A percentile compares a stretch with the other conserved stretches of the same genome.
These are phyloP conservation scores for Conticribra weissflogii DNA, from an alignment of 108 stramenopile genomes.

Conservation along the genomic window DNA sequence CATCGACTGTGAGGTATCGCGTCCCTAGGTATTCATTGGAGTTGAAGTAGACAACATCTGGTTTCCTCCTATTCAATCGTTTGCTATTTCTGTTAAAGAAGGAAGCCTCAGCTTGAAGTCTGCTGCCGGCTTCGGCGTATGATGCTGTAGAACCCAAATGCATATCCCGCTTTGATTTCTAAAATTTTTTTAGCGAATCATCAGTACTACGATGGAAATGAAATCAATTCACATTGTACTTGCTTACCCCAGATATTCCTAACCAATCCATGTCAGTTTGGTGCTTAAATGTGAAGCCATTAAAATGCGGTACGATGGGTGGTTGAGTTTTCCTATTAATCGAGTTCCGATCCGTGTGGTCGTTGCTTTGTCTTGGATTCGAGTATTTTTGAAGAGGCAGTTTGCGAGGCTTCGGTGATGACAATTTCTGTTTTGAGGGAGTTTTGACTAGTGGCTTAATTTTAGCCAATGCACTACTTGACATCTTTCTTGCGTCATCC, in stretches of 20 bases:
- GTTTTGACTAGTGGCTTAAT: background rate
- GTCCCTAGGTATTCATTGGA: constrained; percentile 73
- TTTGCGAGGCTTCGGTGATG: constrained; percentile 1
- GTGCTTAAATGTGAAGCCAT: constrained; percentile 56
- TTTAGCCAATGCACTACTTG: constrained; percentile 24
- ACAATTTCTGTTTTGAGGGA: constrained; percentile 2
- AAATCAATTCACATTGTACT: constrained; percentile 3
- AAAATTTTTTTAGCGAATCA: no score
- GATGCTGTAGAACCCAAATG: constrained; percentile 19
- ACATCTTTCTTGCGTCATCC: constrained; percentile 30
- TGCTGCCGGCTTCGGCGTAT: constrained; percentile 17
- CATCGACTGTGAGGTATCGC: constrained; percentile 57
- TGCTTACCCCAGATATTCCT: constrained; percentile 34
- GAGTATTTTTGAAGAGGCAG: constrained; percentile 5
- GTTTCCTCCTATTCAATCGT: constrained; percentile 4
- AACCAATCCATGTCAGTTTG: constrained; percentile 62
- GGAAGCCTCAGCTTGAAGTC: constrained; percentile 20
- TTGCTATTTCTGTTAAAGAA: constrained; percentile 17
- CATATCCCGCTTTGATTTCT: constrained; percentile 28
- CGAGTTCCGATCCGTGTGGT: background rate
- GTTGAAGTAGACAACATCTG: constrained; percentile 69
- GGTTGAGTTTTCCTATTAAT: constrained; percentile 5
- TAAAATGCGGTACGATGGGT: constrained; percentile 60
- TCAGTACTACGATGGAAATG: no score
- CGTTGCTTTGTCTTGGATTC: constrained; percentile 16